phyloP scores from a whole-genome alignment of 2,329 filamentous ascomycete genomes.

The Cryphonectria radicalis region DNA sequence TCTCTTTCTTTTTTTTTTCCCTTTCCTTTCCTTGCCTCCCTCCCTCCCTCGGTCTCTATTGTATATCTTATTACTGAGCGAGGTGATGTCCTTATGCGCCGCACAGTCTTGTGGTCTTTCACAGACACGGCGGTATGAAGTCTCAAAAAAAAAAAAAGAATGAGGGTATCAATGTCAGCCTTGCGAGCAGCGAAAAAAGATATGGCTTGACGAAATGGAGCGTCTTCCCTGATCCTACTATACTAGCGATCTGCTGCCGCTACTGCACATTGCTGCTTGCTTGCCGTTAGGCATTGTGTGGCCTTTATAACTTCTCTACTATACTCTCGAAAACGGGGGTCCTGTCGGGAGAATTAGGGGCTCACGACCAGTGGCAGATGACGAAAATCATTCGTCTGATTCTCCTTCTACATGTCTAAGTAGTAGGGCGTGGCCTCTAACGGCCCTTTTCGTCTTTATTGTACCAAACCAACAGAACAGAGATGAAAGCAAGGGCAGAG shows the following conservation, averaged over 20 bases:
- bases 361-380: slow-evolving; percentile 3
- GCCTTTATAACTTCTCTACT: neutral
- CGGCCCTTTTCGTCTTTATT: slow-evolving; percentile 19
- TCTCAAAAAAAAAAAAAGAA: slow-evolving; percentile 23
- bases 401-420: slow-evolving; percentile 16
- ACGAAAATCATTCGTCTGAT: slow-evolving; percentile 1
- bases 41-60: slow-evolving; percentile 1
- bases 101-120: slow-evolving; percentile 19
- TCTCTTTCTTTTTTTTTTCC: neutral
- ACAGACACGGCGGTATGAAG: slow-evolving; percentile 18
- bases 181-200: slow-evolving; percentile 14
- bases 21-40: too few relatives aligned
- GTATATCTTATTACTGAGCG: slow-evolving; percentile 13
- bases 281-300: slow-evolving; percentile 5
- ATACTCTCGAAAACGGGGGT: neutral
- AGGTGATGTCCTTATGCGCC: slow-evolving; percentile 18
- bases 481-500: slow-evolving; percentile 2
- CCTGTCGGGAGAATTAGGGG: neutral
- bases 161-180: neutral
- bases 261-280: slow-evolving; percentile 22
- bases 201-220: slow-evolving; percentile 3
- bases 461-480: slow-evolving; percentile 8
- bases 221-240: slow-evolving; percentile 21
- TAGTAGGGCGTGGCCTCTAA: slow-evolving; percentile 19
- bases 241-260: slow-evolving; percentile 28